Base-by-base conservation (phyloP, 1,284 basidiomycete genomes). In the Marasmius sp. region DNA sequence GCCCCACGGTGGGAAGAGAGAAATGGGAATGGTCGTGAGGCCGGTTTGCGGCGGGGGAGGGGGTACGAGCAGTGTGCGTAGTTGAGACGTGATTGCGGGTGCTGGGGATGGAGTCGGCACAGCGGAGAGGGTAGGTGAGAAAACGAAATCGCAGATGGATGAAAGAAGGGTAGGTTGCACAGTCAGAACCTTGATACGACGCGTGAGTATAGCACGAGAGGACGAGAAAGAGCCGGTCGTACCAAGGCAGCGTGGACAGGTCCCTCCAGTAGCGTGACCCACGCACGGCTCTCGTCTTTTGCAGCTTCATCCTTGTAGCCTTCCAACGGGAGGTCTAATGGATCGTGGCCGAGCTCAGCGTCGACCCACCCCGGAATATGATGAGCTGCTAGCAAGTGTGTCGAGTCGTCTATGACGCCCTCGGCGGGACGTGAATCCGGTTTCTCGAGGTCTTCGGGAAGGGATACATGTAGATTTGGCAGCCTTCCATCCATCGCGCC, bases 281-380 rank as follows among this genome's bases (percentile, higher is more conserved):
- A 93, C 2, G 92, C 91, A 48, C 85, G 81, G 67, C 89, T 90
- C 72, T 93, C 91, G 67, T 91, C 86, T 58, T 81, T 79, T 34
- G 86, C 78, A 14, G 73, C 72, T 57, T 80, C 78, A 66, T 89
- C 81, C 22, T 72, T 79, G 70, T 89, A 92, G 4, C 90, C 91
- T 69, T 92, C 87, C 39, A 90, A 74, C 5, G 77, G 64, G 49
- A 76, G 75, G n/a, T 71, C 74, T 53, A 78, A 77, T 11, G 77
- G 71, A 20, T 78, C 75, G 12, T 75, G 69, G 16, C 74, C 77
- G 6, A 84, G 74, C 39, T 72, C 77, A 20, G 73, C 73, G 64
- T 90, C 87, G 1, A 82, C 88, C 91, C 91, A 93, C 16, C 81
- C 79, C 5, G 87, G 88, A 60, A 93, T 92, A 66, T 80, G 73